Base-by-base conservation (phyloP, 306 rosid genomes). In the Inga laurina region DNA sequence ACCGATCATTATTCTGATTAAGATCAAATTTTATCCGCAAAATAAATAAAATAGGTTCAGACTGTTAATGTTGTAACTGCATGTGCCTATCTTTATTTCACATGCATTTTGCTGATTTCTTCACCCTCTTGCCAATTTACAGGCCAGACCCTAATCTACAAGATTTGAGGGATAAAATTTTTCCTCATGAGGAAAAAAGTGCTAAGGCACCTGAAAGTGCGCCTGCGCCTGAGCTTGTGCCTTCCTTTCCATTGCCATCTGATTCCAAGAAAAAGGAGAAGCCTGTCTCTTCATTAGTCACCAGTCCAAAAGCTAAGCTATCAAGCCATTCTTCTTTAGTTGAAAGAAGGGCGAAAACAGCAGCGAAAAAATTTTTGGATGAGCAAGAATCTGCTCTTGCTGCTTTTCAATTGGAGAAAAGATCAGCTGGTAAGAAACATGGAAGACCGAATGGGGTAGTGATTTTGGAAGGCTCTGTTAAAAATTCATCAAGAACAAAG, bases 131-230 rank as follows among this genome's bases (percentile, higher is more conserved):
- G 39, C 37, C 66, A 57, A 75, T 84, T 24, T 74, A 43, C 92
- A 93, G 97, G 88, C 1, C 80, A 1, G 97, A 93, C 78, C 72
- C 74, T 46, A 54, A 3, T 70, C 68, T 80, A 49, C 88, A 85
- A 84, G 79, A 35, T 45, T 41, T 93, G 81, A 86, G 85, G 75
- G 81, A 59, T 15, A 90, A 75, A 72, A 11, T 93, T 74, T 68
- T 91, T 76, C 85, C 87, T 10, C 0, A 8, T 45, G 70, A 69
- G 78, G 84, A 21, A 15, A 61, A 72, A 72, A 78, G 8, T 49
- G 44, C 15, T 0, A 21, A 73, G 71, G 72, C 46, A 67, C 4
- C 77, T 74, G 72, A 77, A 15, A 52, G 37, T 68, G 65, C 56
- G 39, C 15, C 54, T 49, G 6, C 3, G 54, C 5, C 77, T 74